These are phyloP conservation scores for Entomophthora muscae DNA, from an alignment of 371 early-diverging fungal genomes.

Conservation along the genomic window DNA sequence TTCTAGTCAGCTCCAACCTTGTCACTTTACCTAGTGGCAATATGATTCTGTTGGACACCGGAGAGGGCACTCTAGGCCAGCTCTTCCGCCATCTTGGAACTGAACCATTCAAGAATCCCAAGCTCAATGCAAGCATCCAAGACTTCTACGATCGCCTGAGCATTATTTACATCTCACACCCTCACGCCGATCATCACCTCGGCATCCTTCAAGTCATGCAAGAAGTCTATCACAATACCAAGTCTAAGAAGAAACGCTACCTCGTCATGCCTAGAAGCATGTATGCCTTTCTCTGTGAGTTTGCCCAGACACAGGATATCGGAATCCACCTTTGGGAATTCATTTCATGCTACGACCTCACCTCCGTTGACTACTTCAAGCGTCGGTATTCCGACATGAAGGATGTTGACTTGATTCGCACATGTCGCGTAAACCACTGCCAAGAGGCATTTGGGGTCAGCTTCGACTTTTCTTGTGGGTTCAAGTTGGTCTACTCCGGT, in stretches of 20 bases:
- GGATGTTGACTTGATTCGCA: constrained; percentile 28
- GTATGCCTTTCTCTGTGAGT: constrained; percentile 47
- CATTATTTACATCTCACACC: constrained; percentile 86
- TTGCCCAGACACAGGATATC: constrained; percentile 37
- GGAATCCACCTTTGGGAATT: constrained; percentile 24
- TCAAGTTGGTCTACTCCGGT: constrained; percentile 80
- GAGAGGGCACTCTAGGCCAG: constrained; percentile 94
- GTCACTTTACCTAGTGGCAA: constrained; percentile 39
- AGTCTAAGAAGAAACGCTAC: constrained; percentile 12
- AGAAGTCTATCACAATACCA: constrained; percentile 23
- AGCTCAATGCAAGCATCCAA: constrained; percentile 12
- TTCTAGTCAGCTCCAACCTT: constrained; percentile 64
- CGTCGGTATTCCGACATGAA: constrained; percentile 18
- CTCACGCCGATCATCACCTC: constrained; percentile 98
- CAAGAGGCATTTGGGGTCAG: constrained; percentile 59
- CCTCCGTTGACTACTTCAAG: constrained; percentile 10
- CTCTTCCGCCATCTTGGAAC: constrained; percentile 65
- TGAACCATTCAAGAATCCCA: background rate
- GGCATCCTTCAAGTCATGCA: constrained; percentile 62
- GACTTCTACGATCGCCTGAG: constrained; percentile 30
- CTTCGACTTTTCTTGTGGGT: constrained; percentile 37
- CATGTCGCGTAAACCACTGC: constrained; percentile 67
- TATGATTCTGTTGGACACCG: constrained; percentile 79
- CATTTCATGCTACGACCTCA: constrained; percentile 27
- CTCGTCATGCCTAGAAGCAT: constrained; percentile 48